These are phyloP conservation scores for Hyparrhenia diplandra DNA, from an alignment of 176 grass and related monocot species.

Conservation along the genomic window DNA sequence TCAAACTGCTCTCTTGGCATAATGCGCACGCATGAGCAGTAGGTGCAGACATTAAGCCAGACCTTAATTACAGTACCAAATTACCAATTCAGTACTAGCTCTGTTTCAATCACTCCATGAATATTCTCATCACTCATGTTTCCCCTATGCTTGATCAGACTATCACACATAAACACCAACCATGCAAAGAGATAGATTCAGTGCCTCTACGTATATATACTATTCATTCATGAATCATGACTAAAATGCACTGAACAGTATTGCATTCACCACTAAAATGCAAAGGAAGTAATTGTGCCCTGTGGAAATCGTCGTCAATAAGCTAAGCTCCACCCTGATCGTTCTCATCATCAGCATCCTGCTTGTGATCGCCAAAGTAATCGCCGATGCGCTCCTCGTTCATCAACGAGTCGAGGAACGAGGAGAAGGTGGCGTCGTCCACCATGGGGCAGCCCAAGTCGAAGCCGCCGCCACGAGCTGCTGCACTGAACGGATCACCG, in stretches of 20 bases:
- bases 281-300: neutral
- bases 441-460: neutral
- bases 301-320: neutral
- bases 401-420: conserved; percentile 58
- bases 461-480: conserved; percentile 14
- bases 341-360: neutral
- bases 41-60: conserved; percentile 26
- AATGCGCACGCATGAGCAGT: conserved; percentile 14
- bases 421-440: conserved; percentile 57
- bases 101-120: neutral
- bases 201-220: neutral
- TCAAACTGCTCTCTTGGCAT: neutral
- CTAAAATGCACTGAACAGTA: neutral
- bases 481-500: neutral
- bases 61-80: neutral
- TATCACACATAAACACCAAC: neutral
- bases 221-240: neutral
- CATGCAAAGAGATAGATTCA: neutral
- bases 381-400: conserved; percentile 13
- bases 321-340: conserved; percentile 11
- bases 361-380: conserved; percentile 3
- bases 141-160: neutral
- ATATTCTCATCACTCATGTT: neutral
- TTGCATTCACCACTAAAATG: neutral
- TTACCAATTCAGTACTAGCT: neutral